These are phyloP conservation scores for Ehretia macrophylla DNA, from an alignment of 257 asterid species.

Conservation along the genomic window DNA sequence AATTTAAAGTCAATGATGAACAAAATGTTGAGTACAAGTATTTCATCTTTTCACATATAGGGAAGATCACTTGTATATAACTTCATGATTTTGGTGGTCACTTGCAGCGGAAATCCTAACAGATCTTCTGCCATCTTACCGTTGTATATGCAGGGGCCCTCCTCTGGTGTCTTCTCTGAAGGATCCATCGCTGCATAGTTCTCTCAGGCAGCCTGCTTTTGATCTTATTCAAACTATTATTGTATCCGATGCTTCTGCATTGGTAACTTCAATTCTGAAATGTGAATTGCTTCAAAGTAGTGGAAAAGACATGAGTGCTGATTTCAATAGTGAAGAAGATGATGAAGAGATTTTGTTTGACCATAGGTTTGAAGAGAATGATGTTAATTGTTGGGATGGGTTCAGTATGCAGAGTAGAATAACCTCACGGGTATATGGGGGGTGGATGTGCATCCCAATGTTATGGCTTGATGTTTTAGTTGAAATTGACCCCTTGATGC, in stretches of 20 bases:
- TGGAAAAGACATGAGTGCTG: slow-evolving; percentile 34
- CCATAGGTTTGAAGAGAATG: slow-evolving; percentile 42
- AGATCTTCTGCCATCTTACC: background rate
- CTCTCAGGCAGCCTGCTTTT: slow-evolving; percentile 91
- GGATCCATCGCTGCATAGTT: slow-evolving; percentile 70
- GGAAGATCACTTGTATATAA: no score
- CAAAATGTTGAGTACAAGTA: no score
- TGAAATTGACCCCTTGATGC: slow-evolving; percentile 66
- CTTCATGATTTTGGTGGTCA: slow-evolving; percentile 5
- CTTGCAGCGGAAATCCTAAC: slow-evolving; percentile 1
- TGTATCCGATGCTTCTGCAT: slow-evolving; percentile 87
- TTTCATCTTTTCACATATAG: no score
- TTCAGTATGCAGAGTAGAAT: slow-evolving; percentile 65
- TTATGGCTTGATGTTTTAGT: slow-evolving; percentile 93
- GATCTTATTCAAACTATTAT: slow-evolving; percentile 82
- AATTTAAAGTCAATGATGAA: no score
- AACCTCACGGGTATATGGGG: slow-evolving; percentile 55
- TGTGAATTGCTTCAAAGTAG: slow-evolving; percentile 48
- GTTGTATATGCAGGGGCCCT: slow-evolving; percentile 62
- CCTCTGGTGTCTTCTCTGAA: slow-evolving; percentile 79
- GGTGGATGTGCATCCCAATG: slow-evolving; percentile 97
- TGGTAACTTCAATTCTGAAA: slow-evolving; percentile 55
- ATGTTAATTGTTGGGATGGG: slow-evolving; percentile 75
- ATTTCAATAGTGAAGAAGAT: slow-evolving; percentile 46
- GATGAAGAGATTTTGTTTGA: slow-evolving; percentile 48